Base-by-base conservation (phyloP, 1,284 basidiomycete species). In the Cryptococcus maquisensis region DNA sequence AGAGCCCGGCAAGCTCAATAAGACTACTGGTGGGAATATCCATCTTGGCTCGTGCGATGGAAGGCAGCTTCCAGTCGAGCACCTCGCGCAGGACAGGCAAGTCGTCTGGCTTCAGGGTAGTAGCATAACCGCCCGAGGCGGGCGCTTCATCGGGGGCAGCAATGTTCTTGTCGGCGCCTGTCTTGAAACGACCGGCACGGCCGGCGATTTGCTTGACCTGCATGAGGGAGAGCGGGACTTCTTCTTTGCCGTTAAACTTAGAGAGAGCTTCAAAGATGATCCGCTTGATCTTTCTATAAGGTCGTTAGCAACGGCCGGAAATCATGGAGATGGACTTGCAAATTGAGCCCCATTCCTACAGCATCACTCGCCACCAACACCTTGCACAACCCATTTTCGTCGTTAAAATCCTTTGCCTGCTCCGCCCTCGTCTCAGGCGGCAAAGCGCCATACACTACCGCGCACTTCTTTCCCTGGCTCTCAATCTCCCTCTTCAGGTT, bases 181-280 rank as follows among this genome's bases (percentile, higher is more conserved):
- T 1, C 92, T 56, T 92, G 73, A 85, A 99, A 1, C 96, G 86
- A 3, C 95, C 95, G 0, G 96, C 96, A 44, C 96, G 84, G 4
- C 95, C 95, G 0, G 90, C 94, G 49, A 98, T 98, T 74, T 98
- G 95, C 73, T 98, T 98, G 74, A 91, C 84, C 68, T 91, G 87
- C 0, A 91, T 90, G 2, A 84, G 75, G 0, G 87, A 84, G 2
- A 98, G 79, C 0, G 79, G 75, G 0, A 79, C 74, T 15, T 81
- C 77, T 6, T 73, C 64, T 26, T 70, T 74, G 12, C 88, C 88
- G 62, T 90, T 82, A 63, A 78, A 90, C 72, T 97, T 97, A 47
- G 76, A 66, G n/a, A 91, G 76, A 0, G 80, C 75, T 58, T 88
- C 84, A 63, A 98, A 96, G 37, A 98, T 81, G 64, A 98, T 82